phyloP scores from a whole-genome alignment of 2,329 filamentous ascomycete genomes.

The Pyricularia grisea region DNA sequence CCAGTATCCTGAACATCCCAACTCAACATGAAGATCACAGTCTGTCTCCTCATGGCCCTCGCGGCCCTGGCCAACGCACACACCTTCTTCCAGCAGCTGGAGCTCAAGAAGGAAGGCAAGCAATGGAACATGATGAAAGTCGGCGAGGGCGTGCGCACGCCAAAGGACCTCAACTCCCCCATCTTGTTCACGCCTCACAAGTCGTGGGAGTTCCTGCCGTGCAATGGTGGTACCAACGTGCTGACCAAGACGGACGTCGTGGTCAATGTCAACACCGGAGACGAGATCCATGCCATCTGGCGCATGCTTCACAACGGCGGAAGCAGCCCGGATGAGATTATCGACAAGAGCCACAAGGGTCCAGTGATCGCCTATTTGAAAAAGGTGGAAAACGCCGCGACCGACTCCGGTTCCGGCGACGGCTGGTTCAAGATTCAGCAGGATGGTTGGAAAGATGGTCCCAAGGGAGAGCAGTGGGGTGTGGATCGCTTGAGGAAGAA shows the following conservation, averaged over 20 bases:
- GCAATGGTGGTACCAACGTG: conserved; percentile 13
- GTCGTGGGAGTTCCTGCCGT: background rate
- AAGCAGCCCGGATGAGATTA: conserved; percentile 34
- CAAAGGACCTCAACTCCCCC: conserved; percentile 14
- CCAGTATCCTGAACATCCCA: no score
- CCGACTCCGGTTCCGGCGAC: conserved; percentile 27
- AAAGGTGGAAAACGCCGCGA: conserved; percentile 36
- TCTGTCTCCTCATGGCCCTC: background rate
- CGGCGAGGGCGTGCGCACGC: background rate
- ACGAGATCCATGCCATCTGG: conserved; percentile 32
- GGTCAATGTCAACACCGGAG: conserved; percentile 23
- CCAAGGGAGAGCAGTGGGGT: conserved; percentile 33
- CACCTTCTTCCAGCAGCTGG: conserved; percentile 27
- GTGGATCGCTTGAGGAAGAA: conserved; percentile 18
- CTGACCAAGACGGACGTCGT: conserved; percentile 19
- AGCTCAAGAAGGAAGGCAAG: conserved; percentile 2
- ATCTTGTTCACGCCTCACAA: background rate
- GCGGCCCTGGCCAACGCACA: conserved; percentile 18
- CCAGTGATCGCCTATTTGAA: conserved; percentile 43
- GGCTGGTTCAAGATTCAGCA: conserved; percentile 45
- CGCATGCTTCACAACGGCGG: conserved; percentile 42
- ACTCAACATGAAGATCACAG: background rate
- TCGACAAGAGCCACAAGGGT: conserved; percentile 44
- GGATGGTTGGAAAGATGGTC: conserved; percentile 26
- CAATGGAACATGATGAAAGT: background rate